These are phyloP conservation scores for Zymoseptoria brevis DNA, from an alignment of 2,329 filamentous ascomycete genomes.

Conservation along the genomic window DNA sequence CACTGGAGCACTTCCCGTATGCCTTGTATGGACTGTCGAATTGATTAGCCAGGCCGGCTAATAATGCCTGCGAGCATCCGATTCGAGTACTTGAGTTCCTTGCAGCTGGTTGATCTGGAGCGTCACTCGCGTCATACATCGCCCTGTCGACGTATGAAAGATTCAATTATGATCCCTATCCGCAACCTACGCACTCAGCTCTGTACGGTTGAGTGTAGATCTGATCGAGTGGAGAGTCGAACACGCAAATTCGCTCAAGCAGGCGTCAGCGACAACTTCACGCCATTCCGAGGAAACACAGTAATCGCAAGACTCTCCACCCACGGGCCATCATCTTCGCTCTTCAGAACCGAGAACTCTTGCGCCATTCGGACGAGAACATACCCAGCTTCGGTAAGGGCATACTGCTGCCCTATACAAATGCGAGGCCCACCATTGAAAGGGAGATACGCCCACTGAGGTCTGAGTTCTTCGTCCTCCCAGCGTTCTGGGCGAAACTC, in stretches of 20 bases:
- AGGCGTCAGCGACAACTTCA: constrained; percentile 23
- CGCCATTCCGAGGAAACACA: constrained; percentile 22
- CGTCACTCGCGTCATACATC: background rate
- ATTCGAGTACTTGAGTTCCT: background rate
- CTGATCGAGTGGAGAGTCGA: background rate
- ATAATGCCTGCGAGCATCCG: background rate
- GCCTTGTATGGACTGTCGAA: background rate
- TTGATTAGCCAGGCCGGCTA: background rate
- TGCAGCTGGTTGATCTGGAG: background rate
- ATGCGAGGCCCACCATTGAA: constrained; percentile 35
- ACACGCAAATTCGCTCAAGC: background rate
- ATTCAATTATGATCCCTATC: background rate
- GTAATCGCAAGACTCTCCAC: constrained; percentile 24
- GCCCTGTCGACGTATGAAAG: background rate
- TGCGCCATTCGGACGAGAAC: constrained; percentile 38
- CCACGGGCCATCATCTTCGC: constrained; percentile 26
- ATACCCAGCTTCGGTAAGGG: constrained; percentile 39
- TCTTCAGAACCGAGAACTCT: constrained; percentile 23
- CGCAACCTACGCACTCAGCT: background rate
- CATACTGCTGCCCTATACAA: constrained; percentile 41
- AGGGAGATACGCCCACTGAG: constrained; percentile 10
- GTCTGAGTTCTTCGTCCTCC: constrained; percentile 13
- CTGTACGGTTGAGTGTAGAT: background rate
- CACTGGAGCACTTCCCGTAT: constrained; percentile 50
- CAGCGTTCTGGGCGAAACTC: constrained; percentile 34